Evolutionary conservation across 352 stramenopile species (phyloP).

Genomic region (Phytopythium chamaehyphon): DNA sequence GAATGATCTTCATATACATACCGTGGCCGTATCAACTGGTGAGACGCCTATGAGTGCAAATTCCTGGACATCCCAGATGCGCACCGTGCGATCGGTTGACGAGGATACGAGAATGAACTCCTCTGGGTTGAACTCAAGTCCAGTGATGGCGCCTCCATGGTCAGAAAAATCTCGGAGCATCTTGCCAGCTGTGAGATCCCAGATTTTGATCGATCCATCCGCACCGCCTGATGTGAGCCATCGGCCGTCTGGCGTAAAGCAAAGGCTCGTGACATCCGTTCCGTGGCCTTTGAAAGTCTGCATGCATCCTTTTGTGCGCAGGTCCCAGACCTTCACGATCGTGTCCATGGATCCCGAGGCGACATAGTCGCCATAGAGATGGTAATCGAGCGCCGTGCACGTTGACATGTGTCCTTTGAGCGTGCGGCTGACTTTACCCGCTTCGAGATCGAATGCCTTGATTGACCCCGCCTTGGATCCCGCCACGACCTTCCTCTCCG

Average conservation of each 20-base stretch:
- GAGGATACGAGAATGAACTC: conserved; percentile 85
- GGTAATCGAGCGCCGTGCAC: conserved; percentile 76
- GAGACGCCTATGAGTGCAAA: conserved; percentile 79
- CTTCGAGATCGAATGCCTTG: conserved; percentile 81
- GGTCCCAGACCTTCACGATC: conserved; percentile 85
- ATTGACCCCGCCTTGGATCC: conserved; percentile 79
- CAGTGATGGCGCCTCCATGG: conserved; percentile 69
- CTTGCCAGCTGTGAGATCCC: conserved; percentile 77
- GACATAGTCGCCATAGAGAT: conserved; percentile 85
- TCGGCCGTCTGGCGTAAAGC: conserved; percentile 75
- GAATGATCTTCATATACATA: conserved; percentile 14
- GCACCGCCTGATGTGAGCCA: conserved; percentile 78
- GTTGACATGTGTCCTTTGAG: conserved; percentile 85
- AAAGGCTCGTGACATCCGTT: conserved; percentile 70
- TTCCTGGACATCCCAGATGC: conserved; percentile 87
- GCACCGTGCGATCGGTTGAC: conserved; percentile 65
- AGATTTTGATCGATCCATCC: conserved; percentile 79
- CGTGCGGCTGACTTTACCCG: conserved; percentile 70
- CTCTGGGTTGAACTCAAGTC: conserved; percentile 83
- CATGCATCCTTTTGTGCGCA: conserved; percentile 84
- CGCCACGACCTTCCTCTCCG: conserved; percentile 70
- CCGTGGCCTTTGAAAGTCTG: conserved; percentile 83
- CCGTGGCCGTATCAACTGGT: conserved; percentile 65
- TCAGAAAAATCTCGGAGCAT: conserved; percentile 73
- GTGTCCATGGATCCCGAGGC: conserved; percentile 78